These are phyloP conservation scores for Sedum album DNA, from an alignment of 164 flowering plant genomes.

Conservation along the genomic window DNA sequence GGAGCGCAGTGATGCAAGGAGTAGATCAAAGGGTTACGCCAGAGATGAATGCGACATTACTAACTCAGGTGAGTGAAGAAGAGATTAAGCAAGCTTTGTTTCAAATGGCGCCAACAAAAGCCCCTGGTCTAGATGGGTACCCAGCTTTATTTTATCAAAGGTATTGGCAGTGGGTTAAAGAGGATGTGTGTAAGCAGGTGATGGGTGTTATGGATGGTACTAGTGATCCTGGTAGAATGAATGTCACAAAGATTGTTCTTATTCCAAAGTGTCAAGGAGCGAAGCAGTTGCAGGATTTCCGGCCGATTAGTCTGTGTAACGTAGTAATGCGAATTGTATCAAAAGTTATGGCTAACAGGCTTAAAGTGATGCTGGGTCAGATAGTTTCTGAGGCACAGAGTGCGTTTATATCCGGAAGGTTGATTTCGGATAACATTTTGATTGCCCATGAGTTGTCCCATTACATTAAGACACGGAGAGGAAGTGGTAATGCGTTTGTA, in stretches of 20 bases:
- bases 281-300: neutral
- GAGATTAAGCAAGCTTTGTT: neutral
- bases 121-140: neutral
- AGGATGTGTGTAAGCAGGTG: neutral
- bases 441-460: neutral
- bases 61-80: no score
- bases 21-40: neutral
- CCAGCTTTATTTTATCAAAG: neutral
- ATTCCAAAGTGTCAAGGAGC: neutral
- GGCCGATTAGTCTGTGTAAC: neutral
- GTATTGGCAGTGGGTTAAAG: neutral
- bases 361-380: neutral
- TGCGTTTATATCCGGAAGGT: neutral
- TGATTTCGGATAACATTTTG: neutral
- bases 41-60: neutral
- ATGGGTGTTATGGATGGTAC: neutral
- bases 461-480: neutral
- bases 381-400: neutral
- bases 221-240: neutral
- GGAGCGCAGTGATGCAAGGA: neutral
- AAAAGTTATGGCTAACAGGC: neutral
- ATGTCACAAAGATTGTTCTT: neutral
- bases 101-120: neutral
- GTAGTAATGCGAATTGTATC: no score
- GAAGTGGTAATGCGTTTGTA: neutral